Percentiles rank a stretch among this genome's conserved stretches.
Conservation (phyloP, 2,329 filamentous ascomycete genomes). For the Exophiala sp. region DNA sequence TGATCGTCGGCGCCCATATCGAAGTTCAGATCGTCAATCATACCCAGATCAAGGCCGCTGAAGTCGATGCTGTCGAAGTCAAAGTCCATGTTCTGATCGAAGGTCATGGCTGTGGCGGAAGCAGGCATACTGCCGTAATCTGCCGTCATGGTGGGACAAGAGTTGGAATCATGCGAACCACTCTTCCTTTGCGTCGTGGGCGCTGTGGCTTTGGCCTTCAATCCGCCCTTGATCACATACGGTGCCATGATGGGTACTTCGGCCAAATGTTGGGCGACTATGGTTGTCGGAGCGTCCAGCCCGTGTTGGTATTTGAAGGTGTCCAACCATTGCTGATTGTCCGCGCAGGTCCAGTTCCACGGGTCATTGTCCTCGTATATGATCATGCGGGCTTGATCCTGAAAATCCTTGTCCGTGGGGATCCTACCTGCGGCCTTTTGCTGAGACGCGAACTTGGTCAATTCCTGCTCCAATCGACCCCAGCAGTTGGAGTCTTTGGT, state of each 20-base stretch:
- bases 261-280: constrained; percentile 18
- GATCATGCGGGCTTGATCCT: constrained; percentile 31
- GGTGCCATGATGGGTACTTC: constrained; percentile 43
- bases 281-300: constrained; percentile 28
- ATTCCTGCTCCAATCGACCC: constrained; percentile 38
- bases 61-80: constrained; percentile 30
- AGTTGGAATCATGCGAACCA: constrained; percentile 10
- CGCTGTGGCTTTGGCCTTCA: constrained; percentile 34
- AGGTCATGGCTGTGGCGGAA: constrained; percentile 9
- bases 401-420: constrained; percentile 35
- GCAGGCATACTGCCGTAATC: constrained; percentile 15
- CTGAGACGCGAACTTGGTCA: constrained; percentile 38
- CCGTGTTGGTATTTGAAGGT: constrained; percentile 44
- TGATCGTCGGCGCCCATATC: constrained; percentile 14
- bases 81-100: constrained; percentile 25
- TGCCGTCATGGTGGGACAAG: constrained; percentile 4
- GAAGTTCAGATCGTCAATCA: constrained; percentile 25
- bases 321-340: constrained; percentile 45
- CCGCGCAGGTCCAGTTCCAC: constrained; percentile 43
- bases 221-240: constrained; percentile 38
- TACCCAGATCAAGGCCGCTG: constrained; percentile 24
- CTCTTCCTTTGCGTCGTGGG: constrained; percentile 10
- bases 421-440: constrained; percentile 34
- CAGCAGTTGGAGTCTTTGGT: constrained; percentile 38
- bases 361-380: constrained; percentile 34